Conservation (phyloP, 2,329 filamentous ascomycete species). For the Pseudodiploospora longispora region DNA sequence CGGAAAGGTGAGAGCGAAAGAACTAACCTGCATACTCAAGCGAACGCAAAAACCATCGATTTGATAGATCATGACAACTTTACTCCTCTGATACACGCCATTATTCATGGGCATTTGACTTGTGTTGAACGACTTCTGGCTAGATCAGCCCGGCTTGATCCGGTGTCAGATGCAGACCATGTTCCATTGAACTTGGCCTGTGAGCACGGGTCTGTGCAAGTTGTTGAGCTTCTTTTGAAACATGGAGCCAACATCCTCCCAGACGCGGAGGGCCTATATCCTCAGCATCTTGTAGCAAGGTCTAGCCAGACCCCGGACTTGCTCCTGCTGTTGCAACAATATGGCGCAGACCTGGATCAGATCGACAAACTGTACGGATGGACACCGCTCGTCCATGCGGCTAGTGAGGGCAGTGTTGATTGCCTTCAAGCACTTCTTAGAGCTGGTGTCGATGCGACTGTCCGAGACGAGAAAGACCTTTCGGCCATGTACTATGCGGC, state of each 20-base stretch:
- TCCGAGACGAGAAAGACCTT: slow-evolving; percentile 84
- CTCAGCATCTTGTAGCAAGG: slow-evolving; percentile 91
- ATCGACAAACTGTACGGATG: slow-evolving; percentile 94
- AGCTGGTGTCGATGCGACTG: slow-evolving; percentile 67
- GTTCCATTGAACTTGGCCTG: slow-evolving; percentile 92
- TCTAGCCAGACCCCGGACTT: slow-evolving; percentile 76
- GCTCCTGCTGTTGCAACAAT: slow-evolving; percentile 70
- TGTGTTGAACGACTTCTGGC: slow-evolving; percentile 74
- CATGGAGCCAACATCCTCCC: slow-evolving; percentile 76
- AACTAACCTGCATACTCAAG: slow-evolving; percentile 23
- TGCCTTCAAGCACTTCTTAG: slow-evolving; percentile 77
- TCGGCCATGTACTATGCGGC: slow-evolving; percentile 97
- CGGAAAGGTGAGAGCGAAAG: too few species aligned
- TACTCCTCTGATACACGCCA: slow-evolving; percentile 88
- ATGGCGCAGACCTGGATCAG: slow-evolving; percentile 85
- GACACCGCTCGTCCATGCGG: slow-evolving; percentile 93
- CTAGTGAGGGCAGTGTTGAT: slow-evolving; percentile 88
- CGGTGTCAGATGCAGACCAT: slow-evolving; percentile 78
- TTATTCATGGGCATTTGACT: slow-evolving; percentile 75
- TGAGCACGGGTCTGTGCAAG: slow-evolving; percentile 79
- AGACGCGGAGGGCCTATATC: slow-evolving; percentile 91
- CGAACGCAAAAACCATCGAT: slow-evolving; percentile 69
- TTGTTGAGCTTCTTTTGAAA: slow-evolving; percentile 77
- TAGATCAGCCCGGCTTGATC: slow-evolving; percentile 76
- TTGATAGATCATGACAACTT: slow-evolving; percentile 95